These are phyloP conservation scores for Botrytis pseudocinerea DNA, from an alignment of 2,329 filamentous ascomycete species.

Conservation along the genomic window DNA sequence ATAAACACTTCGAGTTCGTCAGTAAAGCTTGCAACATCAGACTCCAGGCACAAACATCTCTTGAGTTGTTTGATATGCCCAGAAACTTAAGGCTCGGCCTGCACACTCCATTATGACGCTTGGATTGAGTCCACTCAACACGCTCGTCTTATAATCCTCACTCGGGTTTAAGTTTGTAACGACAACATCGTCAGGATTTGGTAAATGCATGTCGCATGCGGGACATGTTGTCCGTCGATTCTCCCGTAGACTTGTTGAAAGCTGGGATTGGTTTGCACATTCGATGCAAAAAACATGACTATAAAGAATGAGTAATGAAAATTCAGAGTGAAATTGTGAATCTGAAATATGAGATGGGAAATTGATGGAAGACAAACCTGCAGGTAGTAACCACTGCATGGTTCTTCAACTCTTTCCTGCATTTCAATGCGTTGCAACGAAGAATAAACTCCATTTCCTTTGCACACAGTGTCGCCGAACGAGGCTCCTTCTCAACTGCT, in stretches of 20 bases:
- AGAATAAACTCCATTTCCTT: constrained; percentile 70
- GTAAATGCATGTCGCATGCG: constrained; percentile 69
- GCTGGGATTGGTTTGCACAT: constrained; percentile 66
- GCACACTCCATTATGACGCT: constrained; percentile 84
- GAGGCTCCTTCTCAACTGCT: background rate
- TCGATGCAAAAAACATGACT: constrained; percentile 84
- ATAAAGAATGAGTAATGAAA: constrained; percentile 25
- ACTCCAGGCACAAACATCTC: constrained; percentile 63
- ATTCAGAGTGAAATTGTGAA: background rate
- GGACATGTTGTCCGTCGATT: constrained; percentile 64
- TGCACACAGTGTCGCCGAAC: background rate
- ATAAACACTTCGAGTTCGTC: constrained; percentile 58
- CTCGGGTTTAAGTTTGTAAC: constrained; percentile 71
- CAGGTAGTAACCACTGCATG: constrained; percentile 85
- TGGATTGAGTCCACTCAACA: constrained; percentile 80
- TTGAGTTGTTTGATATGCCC: constrained; percentile 81
- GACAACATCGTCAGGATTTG: constrained; percentile 73
- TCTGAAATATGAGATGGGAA: background rate
- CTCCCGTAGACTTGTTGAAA: constrained; percentile 52
- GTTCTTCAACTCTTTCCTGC: constrained; percentile 66
- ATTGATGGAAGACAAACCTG: constrained; percentile 56
- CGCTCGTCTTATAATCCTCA: constrained; percentile 87
- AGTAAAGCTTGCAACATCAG: constrained; percentile 31
- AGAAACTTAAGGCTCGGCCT: constrained; percentile 75
- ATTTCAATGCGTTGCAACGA: constrained; percentile 79